Evolutionary conservation across 208 protist genomes (phyloP), one percentile per base, ranked within the genome.

Genomic region (Trypanosoma platydactyli): DNA sequence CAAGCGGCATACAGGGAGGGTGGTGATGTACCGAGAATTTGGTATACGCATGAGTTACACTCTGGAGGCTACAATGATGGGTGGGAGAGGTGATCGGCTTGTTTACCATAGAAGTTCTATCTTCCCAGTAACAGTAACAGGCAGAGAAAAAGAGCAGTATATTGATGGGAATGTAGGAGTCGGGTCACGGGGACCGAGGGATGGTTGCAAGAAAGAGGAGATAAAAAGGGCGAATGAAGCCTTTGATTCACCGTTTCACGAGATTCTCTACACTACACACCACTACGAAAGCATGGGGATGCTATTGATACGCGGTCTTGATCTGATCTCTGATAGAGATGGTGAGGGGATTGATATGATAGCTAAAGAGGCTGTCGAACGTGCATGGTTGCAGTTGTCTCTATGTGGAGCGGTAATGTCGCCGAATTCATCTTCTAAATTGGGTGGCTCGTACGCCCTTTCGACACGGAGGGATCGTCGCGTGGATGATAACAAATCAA

Each of bases 1-100:
- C 62, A 98, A 98, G 73, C 79, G 84, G 18, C 68, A 75, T 29
- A 97, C 96, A 0, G 95, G 81, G 33, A 83, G 97, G 9, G 89
- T 98, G 4, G 91, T 98, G 12, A 81, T 97, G 55, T 97, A 95
- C 77, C 76, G 82, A 13, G 86, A 98, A 71, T 88, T 92, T 66
- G 83, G 83, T 40, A 89, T 99, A 60, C 81, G 89, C 46, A 97
- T 98, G 88, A 94, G 88, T 73, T 98, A 95, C 75, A 97, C 89
- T 20, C 63, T 99, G 30, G 97, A 99, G 66, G 83, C 84, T n/a
- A 92, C 90, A n/a, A 94, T 95, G 88, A 91, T 94, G 72, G 92
- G 92, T 11, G 91, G 91, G 15, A 50, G 71, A 12, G 68, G 61
- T 6, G 61, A 64, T 66, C 38, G 16, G 18, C 3, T 67, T 3